Conservation (phyloP, 805 yeast species). For the Nakazawaea holstii region DNA sequence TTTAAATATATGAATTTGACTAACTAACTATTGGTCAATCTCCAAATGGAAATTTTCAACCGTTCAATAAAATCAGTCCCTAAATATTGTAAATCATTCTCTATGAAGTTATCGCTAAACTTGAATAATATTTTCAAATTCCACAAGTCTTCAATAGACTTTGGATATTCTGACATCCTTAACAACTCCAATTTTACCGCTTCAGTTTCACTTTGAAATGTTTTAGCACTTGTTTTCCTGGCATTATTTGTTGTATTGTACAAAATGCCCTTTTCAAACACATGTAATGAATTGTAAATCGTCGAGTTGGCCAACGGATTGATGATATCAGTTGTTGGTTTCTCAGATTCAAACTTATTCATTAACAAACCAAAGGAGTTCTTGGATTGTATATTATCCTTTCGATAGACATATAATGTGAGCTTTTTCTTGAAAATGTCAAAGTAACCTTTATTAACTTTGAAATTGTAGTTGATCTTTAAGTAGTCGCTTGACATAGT, state of each 20-base stretch:
- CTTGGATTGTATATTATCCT: conserved; percentile 26
- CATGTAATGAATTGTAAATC: conserved; percentile 17
- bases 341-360: background rate
- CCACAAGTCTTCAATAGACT: conserved; percentile 51
- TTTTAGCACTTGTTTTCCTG: conserved; percentile 8
- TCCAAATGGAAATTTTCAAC: conserved; percentile 41
- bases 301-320: conserved; percentile 14
- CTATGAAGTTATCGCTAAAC: conserved; percentile 42
- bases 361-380: conserved; percentile 8
- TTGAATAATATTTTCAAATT: conserved; percentile 57
- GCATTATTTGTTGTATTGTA: background rate
- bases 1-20: no score
- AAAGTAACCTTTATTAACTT: conserved; percentile 32
- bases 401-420: conserved; percentile 48
- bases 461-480: conserved; percentile 42
- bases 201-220: conserved; percentile 33
- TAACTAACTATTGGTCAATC: conserved; percentile 1
- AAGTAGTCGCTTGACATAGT: conserved; percentile 46
- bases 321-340: conserved; percentile 2
- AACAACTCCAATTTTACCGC: conserved; percentile 47
- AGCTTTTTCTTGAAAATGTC: conserved; percentile 35
- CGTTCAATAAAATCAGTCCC: conserved; percentile 46
- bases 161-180: conserved; percentile 35
- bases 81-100: conserved; percentile 37
- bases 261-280: conserved; percentile 15